Percentiles rank a stretch among this genome's conserved stretches.
phyloP scores from a whole-genome alignment of 2,329 filamentous ascomycete species.

The Clonostachys chloroleuca region DNA sequence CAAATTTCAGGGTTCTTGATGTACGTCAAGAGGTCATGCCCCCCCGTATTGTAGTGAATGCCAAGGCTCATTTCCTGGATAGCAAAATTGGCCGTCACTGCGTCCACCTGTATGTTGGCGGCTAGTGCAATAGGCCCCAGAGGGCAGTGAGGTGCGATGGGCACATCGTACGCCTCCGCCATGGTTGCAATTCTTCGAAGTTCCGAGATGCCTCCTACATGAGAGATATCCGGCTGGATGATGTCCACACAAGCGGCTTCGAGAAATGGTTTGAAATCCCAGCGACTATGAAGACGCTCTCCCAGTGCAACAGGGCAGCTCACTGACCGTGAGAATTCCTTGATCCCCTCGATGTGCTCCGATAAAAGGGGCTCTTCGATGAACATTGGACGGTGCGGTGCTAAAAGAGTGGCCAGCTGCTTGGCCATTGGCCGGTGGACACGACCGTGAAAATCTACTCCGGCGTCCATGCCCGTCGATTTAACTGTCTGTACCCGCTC shows the following conservation, averaged over 20 bases:
- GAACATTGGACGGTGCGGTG: slow-evolving; percentile 67
- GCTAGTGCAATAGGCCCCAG: slow-evolving; percentile 70
- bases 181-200: slow-evolving; percentile 64
- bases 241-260: slow-evolving; percentile 66
- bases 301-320: slow-evolving; percentile 66
- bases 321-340: slow-evolving; percentile 30
- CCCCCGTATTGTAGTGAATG: slow-evolving; percentile 72
- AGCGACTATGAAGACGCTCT: slow-evolving; percentile 66
- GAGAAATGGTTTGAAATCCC: slow-evolving; percentile 70
- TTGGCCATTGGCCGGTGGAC: slow-evolving; percentile 80
- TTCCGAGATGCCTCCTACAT: slow-evolving; percentile 71
- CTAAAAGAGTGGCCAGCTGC: slow-evolving; percentile 63
- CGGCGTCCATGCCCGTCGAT: slow-evolving; percentile 65
- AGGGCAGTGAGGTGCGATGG: slow-evolving; percentile 70
- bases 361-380: slow-evolving; percentile 71
- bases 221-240: slow-evolving; percentile 68
- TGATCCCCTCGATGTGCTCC: slow-evolving; percentile 64
- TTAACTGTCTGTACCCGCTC: slow-evolving; percentile 67
- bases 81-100: slow-evolving; percentile 57
- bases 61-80: slow-evolving; percentile 78
- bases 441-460: slow-evolving; percentile 74
- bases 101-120: slow-evolving; percentile 64
- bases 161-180: slow-evolving; percentile 70
- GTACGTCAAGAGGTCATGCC: slow-evolving; percentile 63
- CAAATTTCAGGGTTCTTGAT: slow-evolving; percentile 61